Evolutionary conservation across 345 rosid species (phyloP).

Genomic region (Boechera stricta): DNA sequence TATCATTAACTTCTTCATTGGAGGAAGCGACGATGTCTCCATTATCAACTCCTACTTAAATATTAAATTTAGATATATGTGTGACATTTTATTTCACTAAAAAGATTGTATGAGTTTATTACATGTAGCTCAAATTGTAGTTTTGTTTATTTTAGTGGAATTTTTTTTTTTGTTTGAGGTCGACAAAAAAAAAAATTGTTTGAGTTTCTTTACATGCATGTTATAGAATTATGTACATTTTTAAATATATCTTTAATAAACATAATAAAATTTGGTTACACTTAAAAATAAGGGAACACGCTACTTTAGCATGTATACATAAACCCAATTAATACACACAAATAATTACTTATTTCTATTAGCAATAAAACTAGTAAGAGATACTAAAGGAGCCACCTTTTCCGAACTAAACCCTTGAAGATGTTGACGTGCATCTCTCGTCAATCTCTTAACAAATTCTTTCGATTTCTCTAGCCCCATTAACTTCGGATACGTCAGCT

Average conservation of each 20-base stretch:
- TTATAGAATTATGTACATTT: constrained; percentile 1
- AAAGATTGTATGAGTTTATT: too few species aligned
- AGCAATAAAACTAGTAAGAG: constrained; percentile 84
- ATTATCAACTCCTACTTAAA: too few species aligned
- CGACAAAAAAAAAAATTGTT: neutral
- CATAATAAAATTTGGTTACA: constrained; percentile 28
- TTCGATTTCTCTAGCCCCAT: constrained; percentile 74
- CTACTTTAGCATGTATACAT: constrained; percentile 36
- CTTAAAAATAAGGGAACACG: constrained; percentile 30
- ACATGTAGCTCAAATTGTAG: neutral
- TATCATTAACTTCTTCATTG: too few species aligned
- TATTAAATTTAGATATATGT: too few species aligned
- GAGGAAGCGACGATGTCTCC: too few species aligned
- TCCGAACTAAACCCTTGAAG: constrained; percentile 63
- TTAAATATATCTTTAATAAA: neutral
- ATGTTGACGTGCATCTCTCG: constrained; percentile 65
- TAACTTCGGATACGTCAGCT: constrained; percentile 76
- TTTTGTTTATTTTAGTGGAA: neutral
- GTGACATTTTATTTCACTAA: too few species aligned
- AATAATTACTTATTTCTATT: constrained; percentile 62
- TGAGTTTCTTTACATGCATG: neutral
- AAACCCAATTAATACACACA: constrained; percentile 30
- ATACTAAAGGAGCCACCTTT: constrained; percentile 81
- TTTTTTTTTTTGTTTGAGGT: too few species aligned
- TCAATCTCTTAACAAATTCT: constrained; percentile 70